Percentiles rank a stretch among this genome's conserved stretches.
Conservation (phyloP, 495 filamentous ascomycete species). For the Aspergillus egyptiacus region DNA sequence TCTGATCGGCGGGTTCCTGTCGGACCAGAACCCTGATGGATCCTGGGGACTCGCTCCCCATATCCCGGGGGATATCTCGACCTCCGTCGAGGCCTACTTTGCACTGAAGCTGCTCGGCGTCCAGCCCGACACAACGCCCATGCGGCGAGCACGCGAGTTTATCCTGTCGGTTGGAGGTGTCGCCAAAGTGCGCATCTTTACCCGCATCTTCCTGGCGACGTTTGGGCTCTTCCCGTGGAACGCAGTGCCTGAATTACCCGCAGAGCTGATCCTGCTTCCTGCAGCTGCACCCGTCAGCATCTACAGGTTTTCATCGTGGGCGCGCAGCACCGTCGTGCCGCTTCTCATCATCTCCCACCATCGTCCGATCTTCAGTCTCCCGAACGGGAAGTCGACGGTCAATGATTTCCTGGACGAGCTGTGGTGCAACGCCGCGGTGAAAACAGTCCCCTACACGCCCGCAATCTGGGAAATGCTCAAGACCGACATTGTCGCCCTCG, state of each 20-base stretch:
- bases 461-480: neutral
- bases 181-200: constrained; percentile 33
- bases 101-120: constrained; percentile 36
- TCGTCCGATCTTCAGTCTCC: constrained; percentile 29
- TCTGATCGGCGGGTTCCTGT: constrained; percentile 22
- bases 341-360: constrained; percentile 33
- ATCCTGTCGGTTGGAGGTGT: constrained; percentile 30
- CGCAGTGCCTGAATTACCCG: constrained; percentile 33
- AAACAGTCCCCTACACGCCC: constrained; percentile 18
- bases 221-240: constrained; percentile 42
- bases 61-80: constrained; percentile 33
- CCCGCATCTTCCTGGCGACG: constrained; percentile 32
- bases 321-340: constrained; percentile 31
- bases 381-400: constrained; percentile 12
- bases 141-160: constrained; percentile 26
- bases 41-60: constrained; percentile 36
- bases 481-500: neutral
- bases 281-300: constrained; percentile 29
- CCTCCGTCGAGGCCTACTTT: constrained; percentile 34
- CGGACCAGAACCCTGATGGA: constrained; percentile 31
- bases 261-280: constrained; percentile 37
- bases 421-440: constrained; percentile 20
- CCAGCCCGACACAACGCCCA: neutral
- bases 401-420: constrained; percentile 30
- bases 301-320: constrained; percentile 34